Percentiles rank a stretch among this genome's conserved stretches.
These are phyloP conservation scores for Fusarium newnesense DNA, from an alignment of 2,329 filamentous ascomycete genomes.

Conservation along the genomic window DNA sequence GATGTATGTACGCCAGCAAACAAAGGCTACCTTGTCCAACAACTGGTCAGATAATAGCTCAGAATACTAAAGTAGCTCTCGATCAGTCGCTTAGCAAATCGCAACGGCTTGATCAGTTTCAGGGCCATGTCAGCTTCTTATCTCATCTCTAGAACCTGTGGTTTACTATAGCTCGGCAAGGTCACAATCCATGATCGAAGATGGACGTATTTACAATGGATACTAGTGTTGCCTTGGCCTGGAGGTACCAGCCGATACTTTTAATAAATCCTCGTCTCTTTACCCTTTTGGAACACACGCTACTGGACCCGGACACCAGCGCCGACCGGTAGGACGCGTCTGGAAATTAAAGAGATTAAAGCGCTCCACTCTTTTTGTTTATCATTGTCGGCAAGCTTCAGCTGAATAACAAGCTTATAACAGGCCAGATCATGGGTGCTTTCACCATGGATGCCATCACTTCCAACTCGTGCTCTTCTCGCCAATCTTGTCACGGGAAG, in stretches of 20 bases:
- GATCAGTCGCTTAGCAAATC: background rate
- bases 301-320: conserved; percentile 21
- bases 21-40: background rate
- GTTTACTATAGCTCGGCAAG: conserved; percentile 4
- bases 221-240: background rate
- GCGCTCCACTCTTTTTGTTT: conserved; percentile 33
- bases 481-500: conserved; percentile 44
- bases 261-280: conserved; percentile 6
- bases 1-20: conserved; percentile 9
- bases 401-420: conserved; percentile 12
- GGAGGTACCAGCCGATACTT: conserved; percentile 27
- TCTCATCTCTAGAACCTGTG: background rate
- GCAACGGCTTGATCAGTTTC: background rate
- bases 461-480: conserved; percentile 34
- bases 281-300: conserved; percentile 24
- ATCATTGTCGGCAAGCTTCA: conserved; percentile 1
- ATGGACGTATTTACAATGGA: background rate
- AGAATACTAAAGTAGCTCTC: background rate
- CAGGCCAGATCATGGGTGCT: background rate
- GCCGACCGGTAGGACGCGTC: conserved; percentile 32
- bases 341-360: conserved; percentile 44
- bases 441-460: conserved; percentile 11
- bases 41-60: background rate
- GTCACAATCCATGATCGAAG: background rate
- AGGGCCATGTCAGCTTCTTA: background rate